Evolutionary conservation across 2,329 filamentous ascomycete species (phyloP).

Genomic region (Alternaria metachromatica): DNA sequence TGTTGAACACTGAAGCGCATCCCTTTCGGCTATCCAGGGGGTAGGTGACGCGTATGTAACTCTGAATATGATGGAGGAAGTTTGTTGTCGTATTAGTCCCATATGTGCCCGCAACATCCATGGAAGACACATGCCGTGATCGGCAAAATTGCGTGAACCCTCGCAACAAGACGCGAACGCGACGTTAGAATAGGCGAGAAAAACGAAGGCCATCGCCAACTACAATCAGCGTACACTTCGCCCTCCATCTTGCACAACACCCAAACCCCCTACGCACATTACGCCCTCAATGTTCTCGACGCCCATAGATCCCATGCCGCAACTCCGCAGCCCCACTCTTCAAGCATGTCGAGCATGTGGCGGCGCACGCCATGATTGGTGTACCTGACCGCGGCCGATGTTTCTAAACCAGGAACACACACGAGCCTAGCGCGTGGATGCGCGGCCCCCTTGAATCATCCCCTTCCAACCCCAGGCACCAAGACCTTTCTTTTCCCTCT

Average conservation of each 20-base stretch:
- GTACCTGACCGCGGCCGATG: constrained; percentile 15
- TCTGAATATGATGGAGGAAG: not conserved
- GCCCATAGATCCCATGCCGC: not conserved
- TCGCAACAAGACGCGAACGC: not conserved
- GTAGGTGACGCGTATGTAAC: constrained; percentile 45
- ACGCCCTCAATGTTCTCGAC: not conserved
- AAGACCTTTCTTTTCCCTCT: constrained; percentile 15
- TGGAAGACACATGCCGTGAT: not conserved
- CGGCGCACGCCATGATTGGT: constrained; percentile 18
- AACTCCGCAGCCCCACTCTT: constrained; percentile 20
- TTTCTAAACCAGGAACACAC: constrained; percentile 7
- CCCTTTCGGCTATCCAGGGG: constrained; percentile 50
- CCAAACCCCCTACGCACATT: not conserved
- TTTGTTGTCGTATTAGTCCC: not conserved
- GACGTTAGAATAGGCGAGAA: not conserved
- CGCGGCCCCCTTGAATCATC: constrained; percentile 26
- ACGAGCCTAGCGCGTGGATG: constrained; percentile 26
- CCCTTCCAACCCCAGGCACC: constrained; percentile 15
- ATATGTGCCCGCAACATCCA: not conserved
- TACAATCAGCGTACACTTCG: not conserved
- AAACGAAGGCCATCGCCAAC: not conserved
- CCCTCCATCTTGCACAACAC: not conserved
- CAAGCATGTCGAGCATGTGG: constrained; percentile 7
- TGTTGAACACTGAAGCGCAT: constrained; percentile 60
- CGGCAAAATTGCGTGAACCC: not conserved